Evolutionary conservation across 208 protist genomes (phyloP).

Genomic region (Leishmania braziliensis): DNA sequence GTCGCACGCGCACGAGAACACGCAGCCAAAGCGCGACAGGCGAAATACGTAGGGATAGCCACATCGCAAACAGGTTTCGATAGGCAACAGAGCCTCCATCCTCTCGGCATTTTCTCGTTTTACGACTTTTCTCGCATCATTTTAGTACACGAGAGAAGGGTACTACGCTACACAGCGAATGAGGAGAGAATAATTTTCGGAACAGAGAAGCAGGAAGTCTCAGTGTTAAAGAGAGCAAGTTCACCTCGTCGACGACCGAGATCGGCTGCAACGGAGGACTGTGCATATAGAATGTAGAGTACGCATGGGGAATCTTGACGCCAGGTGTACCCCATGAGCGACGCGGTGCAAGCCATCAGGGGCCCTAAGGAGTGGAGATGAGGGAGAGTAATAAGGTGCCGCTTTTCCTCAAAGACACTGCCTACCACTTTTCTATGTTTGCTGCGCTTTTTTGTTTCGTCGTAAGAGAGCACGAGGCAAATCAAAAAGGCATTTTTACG

Average conservation of each 20-base stretch:
- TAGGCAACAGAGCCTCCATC: constrained; percentile 63
- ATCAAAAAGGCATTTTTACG: background rate
- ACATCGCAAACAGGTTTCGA: constrained; percentile 46
- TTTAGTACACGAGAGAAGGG: background rate
- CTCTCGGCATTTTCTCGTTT: background rate
- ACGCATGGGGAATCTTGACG: background rate
- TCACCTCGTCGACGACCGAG: background rate
- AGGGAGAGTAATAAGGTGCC: background rate
- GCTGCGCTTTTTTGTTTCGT: background rate
- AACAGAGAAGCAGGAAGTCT: background rate
- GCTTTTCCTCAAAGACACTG: background rate
- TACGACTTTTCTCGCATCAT: background rate
- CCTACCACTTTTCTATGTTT: background rate
- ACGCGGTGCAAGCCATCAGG: background rate
- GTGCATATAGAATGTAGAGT: background rate
- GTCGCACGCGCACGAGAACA: constrained; percentile 59
- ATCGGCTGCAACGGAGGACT: background rate
- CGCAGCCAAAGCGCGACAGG: constrained; percentile 71
- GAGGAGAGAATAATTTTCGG: background rate
- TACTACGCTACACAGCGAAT: background rate
- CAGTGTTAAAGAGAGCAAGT: constrained; percentile 4
- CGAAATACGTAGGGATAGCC: constrained; percentile 43
- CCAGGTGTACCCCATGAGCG: background rate
- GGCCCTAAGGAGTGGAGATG: background rate
- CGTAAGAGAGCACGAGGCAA: background rate